Base-by-base conservation (phyloP, 192 early-diverging fungal genomes). In the Dispira simplex region DNA sequence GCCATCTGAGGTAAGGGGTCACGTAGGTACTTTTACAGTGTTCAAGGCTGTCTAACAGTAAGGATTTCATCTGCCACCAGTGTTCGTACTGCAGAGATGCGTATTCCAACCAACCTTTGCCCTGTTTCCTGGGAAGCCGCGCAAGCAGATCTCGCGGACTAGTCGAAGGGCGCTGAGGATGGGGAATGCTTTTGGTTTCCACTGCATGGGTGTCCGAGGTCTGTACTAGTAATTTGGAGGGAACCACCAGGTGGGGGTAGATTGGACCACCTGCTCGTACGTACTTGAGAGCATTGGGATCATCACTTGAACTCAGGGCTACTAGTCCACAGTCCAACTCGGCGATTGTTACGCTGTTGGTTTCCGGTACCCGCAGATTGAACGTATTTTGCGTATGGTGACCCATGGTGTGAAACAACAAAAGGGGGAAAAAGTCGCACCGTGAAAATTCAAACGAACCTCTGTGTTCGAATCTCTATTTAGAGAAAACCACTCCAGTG, bases 181-280 rank as follows among this genome's bases (percentile, higher is more conserved):
- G 32, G 16, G 25, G 9, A 56, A 18, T 1, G 3, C 25, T 1
- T 12, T 25, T 18, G 54, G 18, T 13, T 14, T 18, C 18, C 18
- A 25, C 28, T 3, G 18, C 54, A 28, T 14, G 18, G 54, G 54
- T 26, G 23, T 56, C 54, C 11, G 54, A 14, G 25, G 18, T 56
- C 11, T 14, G 70, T 14, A 77, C 39, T 56, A 70, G 67, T 8
- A 77, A 48, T n/a, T 64, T 18, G 44, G 71, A 70, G 8, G 75
- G 75, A 11, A 77, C 60, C 75, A 77, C 72, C n/a, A 77, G 69
- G 68, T 77, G 75, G 12, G 75, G 75, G 54, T 73, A 77, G 6
- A 71, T 71, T 18, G 73, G 71, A 20, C 72, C 72, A 13, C 75
- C 75, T 27, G 54, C 52, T 32, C 70, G 70, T 16, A 74, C 70